Base-by-base conservation (phyloP, 495 filamentous ascomycete species). In the Evernia prunastri region DNA sequence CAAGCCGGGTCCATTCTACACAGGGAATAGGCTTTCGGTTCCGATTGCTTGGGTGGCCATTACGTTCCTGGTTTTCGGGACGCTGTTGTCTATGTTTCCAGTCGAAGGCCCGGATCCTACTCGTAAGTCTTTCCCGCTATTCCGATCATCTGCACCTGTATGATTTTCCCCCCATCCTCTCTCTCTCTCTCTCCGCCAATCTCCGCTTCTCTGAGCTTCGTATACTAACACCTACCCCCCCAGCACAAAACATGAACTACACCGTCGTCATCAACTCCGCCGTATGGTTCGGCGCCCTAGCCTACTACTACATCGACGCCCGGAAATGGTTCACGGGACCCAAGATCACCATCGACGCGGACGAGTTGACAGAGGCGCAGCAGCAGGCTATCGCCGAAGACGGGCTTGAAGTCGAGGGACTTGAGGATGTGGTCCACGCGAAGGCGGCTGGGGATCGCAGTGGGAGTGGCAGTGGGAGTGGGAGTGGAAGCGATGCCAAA, bases 241-340 rank as follows among this genome's bases (percentile, higher is more conserved):
- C 58, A 79, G 75, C 82, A 12, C 59, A 80, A 39, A 73, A 72
- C 39, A 88, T 88, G 85, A 88, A 88, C 65, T 88, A 88, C 63
- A 87, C 84, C 0, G 77, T 87, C 27, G 85, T 87, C 0, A 83
- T 88, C 67, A 86, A 88, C 69, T 75, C 73, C 4, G 80, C 84
- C 17, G 83, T 88, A 8, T 88, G 86, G 86, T 66, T 79, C 18
- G 84, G 84, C 0, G 78, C 81, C 9, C 72, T 87, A 67, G n/a
- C 72, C 17, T 89, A 88, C 70, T 88, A 87, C 70, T 81, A 83
- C 70, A 71, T 89, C 0, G 82, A 83, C 40, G 88, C 88, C 0
- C 77, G 77, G 17, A 85, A 84, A 66, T 90, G 88, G 87, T 91
- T 88, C 68, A 86, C 86, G 43, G 88, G 88, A 1, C 88, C 88